Conservation (phyloP, 306 rosid species). For the Luffa acutangula region DNA sequence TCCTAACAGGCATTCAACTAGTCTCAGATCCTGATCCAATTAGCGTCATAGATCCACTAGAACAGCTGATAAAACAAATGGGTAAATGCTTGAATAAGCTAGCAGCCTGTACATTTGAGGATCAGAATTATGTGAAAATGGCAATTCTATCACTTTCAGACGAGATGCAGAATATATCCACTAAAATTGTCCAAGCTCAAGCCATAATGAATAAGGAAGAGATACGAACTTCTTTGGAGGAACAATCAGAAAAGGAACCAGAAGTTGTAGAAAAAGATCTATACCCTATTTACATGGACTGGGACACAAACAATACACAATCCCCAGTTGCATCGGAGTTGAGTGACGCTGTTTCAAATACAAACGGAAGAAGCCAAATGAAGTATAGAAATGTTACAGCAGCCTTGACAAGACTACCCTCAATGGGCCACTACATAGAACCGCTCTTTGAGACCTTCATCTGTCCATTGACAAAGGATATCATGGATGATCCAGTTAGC, state of each 20-base stretch:
- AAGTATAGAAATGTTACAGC: conserved; percentile 3
- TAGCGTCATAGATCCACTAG: conserved; percentile 14
- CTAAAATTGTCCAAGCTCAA: neutral
- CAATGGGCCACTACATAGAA: conserved; percentile 18
- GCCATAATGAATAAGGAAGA: neutral
- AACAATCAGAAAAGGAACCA: conserved; percentile 12
- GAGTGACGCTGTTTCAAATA: neutral
- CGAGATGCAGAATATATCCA: conserved; percentile 26
- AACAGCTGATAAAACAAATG: conserved; percentile 20
- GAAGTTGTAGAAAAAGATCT: conserved; percentile 23
- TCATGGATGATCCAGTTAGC: conserved; percentile 46
- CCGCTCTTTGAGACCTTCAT: conserved; percentile 32
- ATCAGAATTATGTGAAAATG: conserved; percentile 22
- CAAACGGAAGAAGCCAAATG: neutral
- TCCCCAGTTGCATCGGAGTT: neutral
- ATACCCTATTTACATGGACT: conserved; percentile 24
- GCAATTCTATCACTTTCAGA: conserved; percentile 23
- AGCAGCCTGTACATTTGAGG: conserved; percentile 24
- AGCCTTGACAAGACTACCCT: conserved; percentile 5
- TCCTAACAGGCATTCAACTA: conserved; percentile 11
- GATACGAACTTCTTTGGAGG: neutral
- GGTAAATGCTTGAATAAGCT: conserved; percentile 27
- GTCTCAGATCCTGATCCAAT: conserved; percentile 6
- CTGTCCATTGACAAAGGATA: conserved; percentile 37
- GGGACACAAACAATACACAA: conserved; percentile 9